Percentiles rank a stretch among this genome's conserved stretches.
Conservation (phyloP, 148 eudicot species). For the Silene uniflora region DNA sequence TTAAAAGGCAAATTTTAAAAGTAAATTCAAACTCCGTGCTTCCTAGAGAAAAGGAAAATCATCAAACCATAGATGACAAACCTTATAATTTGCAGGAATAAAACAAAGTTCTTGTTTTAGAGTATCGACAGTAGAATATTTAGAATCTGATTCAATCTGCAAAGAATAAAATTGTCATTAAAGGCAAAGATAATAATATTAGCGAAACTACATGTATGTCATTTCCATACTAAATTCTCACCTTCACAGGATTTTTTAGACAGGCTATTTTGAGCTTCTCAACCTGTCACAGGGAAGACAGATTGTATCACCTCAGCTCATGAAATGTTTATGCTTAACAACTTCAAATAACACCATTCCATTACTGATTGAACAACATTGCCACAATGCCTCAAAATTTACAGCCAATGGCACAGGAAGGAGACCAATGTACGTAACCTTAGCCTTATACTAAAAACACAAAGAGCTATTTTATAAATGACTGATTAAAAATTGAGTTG, state of each 20-base stretch:
- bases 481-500: too few species aligned
- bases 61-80: conserved; percentile 9
- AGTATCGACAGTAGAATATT: conserved; percentile 85
- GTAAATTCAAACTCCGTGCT: neutral
- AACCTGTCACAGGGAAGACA: conserved; percentile 45
- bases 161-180: conserved; percentile 13
- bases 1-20: too few species aligned
- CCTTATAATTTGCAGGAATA: conserved; percentile 78
- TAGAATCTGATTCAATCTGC: conserved; percentile 71
- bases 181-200: neutral
- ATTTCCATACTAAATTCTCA: conserved; percentile 20
- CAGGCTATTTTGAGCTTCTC: conserved; percentile 85
- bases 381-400: neutral
- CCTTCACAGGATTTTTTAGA: conserved; percentile 87
- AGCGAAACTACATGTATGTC: neutral
- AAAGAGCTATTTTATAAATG: too few species aligned
- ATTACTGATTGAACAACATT: neutral
- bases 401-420: too few species aligned
- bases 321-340: neutral
- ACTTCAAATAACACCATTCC: neutral
- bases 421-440: too few species aligned
- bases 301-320: conserved; percentile 16
- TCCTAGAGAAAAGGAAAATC: neutral
- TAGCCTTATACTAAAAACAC: too few species aligned
- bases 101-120: conserved; percentile 72